These are phyloP conservation scores for Nissolia schottii DNA, from an alignment of 306 rosid species.

Conservation along the genomic window DNA sequence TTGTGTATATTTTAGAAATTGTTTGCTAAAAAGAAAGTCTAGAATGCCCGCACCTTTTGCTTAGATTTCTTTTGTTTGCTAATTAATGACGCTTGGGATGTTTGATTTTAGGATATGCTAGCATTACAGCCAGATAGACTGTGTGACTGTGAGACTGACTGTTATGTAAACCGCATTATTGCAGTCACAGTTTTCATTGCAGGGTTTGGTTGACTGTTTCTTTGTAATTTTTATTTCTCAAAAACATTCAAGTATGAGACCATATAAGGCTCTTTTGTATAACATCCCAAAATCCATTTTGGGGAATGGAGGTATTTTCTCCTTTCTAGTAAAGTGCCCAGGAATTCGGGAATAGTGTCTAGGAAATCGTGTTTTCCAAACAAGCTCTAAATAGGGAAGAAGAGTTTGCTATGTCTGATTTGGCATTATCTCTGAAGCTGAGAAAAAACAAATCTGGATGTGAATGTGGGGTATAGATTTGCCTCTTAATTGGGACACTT, in stretches of 20 bases:
- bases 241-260: constrained; percentile 11
- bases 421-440: background rate
- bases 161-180: background rate
- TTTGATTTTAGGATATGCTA: background rate
- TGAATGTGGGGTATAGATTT: constrained; percentile 3
- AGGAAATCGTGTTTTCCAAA: no score
- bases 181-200: background rate
- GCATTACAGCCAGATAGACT: constrained; percentile 13
- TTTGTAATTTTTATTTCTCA: background rate
- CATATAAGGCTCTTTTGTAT: no score
- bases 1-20: background rate
- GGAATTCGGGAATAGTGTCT: no score
- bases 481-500: background rate
- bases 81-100: background rate
- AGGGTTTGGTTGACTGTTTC: background rate
- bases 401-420: constrained; percentile 3
- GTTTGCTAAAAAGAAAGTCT: background rate
- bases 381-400: background rate
- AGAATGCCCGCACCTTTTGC: background rate
- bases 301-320: no score
- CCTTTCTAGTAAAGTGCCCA: no score
- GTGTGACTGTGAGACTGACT: background rate
- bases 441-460: background rate
- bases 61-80: background rate
- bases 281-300: no score